Evolutionary conservation across 768 basidiomycete species (phyloP), one percentile per base, ranked within the genome.

Genomic region (Pulveroboletus ravenelii): DNA sequence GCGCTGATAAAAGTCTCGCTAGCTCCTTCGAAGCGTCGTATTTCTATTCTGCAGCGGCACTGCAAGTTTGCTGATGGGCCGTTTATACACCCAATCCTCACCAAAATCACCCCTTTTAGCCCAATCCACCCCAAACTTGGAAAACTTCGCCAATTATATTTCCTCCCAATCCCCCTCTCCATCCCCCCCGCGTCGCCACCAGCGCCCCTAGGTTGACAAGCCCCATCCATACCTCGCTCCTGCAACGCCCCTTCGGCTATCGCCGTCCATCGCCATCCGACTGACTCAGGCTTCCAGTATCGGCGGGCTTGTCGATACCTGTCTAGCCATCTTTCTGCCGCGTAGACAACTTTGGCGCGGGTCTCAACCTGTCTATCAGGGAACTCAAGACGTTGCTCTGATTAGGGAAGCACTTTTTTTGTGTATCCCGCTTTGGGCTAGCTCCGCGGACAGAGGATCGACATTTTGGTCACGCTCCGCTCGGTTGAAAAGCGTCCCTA

Each of bases 1-100:
- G 66, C 51, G 68, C 62, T 61, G 68, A 68, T 68, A 57, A 64
- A 62, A 55, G 60, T 54, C 54, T 65, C 43, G 60, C 52, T 59
- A 27, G 60, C 56, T 63, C 60, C 59, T 60, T 55, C 43, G 55
- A 62, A 60, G 62, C 62, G 62, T 61, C 56, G 58, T 68, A 66
- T 66, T 70, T 59, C 68, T 66, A 65, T 65, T 63, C 63, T 56
- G 55, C 59, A 49, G 46, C 51, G 52, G 51, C 59, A 62, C 59
- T 55, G 52, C 62, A 60, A 52, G 51, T 60, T 55, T 58, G 55
- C 58, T 55, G 59, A 61, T 62, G 51, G 48, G 35, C 47, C 35
- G 40, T 41, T 30, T 43, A 55, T 53, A 50, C 54, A 41, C 54
- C 15, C 36, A 57, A 52, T 59, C 45, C 30, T 20, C 10, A 13